phyloP scores from a whole-genome alignment of 2,329 filamentous ascomycete genomes.

The Beauveria bassiana region DNA sequence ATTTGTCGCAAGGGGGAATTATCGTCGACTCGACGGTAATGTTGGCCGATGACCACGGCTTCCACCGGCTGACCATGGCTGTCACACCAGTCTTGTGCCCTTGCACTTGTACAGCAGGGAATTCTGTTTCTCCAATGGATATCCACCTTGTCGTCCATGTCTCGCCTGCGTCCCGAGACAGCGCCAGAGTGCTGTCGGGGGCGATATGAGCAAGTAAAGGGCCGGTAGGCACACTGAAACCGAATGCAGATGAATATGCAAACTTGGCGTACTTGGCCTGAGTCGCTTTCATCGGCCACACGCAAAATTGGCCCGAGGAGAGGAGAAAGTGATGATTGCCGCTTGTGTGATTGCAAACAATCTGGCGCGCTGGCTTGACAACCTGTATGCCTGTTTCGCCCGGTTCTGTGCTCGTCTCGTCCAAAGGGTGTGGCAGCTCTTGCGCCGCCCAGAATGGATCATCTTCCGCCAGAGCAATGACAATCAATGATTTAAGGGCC shows the following conservation, averaged over 20 bases:
- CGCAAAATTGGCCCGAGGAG: conserved; percentile 31
- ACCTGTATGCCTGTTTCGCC: background rate
- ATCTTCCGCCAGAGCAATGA: conserved; percentile 25
- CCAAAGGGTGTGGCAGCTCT: conserved; percentile 24
- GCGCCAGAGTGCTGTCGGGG: conserved; percentile 23
- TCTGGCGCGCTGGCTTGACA: conserved; percentile 29
- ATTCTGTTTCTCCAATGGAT: conserved; percentile 12
- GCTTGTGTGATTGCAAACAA: conserved; percentile 30
- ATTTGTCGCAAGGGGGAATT: conserved; percentile 21
- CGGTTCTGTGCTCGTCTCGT: background rate
- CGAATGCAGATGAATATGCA: conserved; percentile 40
- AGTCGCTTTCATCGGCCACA: conserved; percentile 29
- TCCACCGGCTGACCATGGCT: background rate
- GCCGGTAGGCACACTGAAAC: conserved; percentile 35
- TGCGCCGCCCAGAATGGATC: conserved; percentile 38
- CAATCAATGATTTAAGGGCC: conserved; percentile 43
- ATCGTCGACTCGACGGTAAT: conserved; percentile 21
- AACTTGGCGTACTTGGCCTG: conserved; percentile 41
- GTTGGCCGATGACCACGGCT: conserved; percentile 14
- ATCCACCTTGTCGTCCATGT: conserved; percentile 25
- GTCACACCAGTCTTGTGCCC: background rate
- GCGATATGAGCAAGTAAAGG: conserved; percentile 25
- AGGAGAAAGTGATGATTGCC: conserved; percentile 35
- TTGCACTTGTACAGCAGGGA: background rate
- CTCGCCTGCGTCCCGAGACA: conserved; percentile 25